Evolutionary conservation across 305 asterid genomes (phyloP).

Genomic region (Plantago rigida): DNA sequence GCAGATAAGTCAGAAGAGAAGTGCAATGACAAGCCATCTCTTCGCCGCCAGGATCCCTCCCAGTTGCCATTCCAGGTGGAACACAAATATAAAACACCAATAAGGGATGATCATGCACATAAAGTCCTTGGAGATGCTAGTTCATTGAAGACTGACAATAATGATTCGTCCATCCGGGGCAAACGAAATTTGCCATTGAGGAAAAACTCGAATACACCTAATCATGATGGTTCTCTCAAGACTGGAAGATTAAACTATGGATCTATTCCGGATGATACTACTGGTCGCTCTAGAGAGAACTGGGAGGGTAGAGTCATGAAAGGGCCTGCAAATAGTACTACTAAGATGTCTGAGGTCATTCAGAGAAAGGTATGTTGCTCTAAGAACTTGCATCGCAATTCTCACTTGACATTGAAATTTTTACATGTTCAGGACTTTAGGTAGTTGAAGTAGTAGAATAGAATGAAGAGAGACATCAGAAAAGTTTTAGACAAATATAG

Average conservation of each 20-base stretch:
- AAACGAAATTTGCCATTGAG: slow-evolving; percentile 47
- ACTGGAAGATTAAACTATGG: slow-evolving; percentile 43
- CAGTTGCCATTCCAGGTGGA: slow-evolving; percentile 56
- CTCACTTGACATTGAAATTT: slow-evolving; percentile 2
- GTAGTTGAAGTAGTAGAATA: background rate
- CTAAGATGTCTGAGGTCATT: slow-evolving; percentile 64
- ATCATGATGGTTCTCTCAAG: slow-evolving; percentile 42
- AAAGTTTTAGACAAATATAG: no score
- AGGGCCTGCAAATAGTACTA: slow-evolving; percentile 48
- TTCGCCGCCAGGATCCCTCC: slow-evolving; percentile 52
- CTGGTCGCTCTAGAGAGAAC: slow-evolving; percentile 48
- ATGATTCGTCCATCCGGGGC: slow-evolving; percentile 45
- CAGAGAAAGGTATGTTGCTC: slow-evolving; percentile 68
- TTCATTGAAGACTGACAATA: slow-evolving; percentile 41
- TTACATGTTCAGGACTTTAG: background rate
- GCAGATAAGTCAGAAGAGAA: slow-evolving; percentile 57
- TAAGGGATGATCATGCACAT: slow-evolving; percentile 46
- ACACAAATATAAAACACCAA: slow-evolving; percentile 45
- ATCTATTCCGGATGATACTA: slow-evolving; percentile 44
- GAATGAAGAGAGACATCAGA: no score
- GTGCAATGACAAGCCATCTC: slow-evolving; percentile 48
- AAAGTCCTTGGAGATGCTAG: slow-evolving; percentile 48
- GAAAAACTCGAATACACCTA: slow-evolving; percentile 36
- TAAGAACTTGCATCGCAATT: slow-evolving; percentile 11
- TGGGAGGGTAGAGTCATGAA: slow-evolving; percentile 45